Evolutionary conservation across 768 basidiomycete genomes (phyloP), one percentile per base, ranked within the genome.

Genomic region (Crepidotus variabilis): DNA sequence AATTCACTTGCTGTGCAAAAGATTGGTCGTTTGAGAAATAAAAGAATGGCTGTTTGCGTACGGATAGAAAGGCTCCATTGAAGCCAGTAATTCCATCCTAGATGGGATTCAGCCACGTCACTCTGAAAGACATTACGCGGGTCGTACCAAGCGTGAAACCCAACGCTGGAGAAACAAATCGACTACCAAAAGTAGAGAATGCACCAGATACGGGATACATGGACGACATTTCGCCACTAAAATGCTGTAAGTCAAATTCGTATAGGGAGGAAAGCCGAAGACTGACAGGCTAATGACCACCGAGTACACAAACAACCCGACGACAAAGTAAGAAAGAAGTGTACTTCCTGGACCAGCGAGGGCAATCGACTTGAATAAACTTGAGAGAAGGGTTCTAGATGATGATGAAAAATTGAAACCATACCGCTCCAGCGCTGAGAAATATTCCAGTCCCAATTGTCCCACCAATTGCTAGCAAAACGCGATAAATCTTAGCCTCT

Each of bases 361-460:
- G 4, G 78, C 75, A 24, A 86, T 76, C 3, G 83, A 76, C 78
- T 81, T 33, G 45, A n/a, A 43, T 34, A 28, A 24, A 23, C 33
- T 18, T 21, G 16, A 28, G n/a, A 20, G 32, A 13, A 18, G 21
- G 2, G 13, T 45, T 16, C 35, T n/a, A 51, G 24, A 50, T 8
- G n/a, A 32, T 2, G 3, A 4, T 49, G 35, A 36, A 20, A 36
- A 13, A 34, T 33, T 21, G 14, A 21, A 18, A 3, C 62, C 78
- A 43, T 52, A 80, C 80, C 49, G 79, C 77, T 48, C 82, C 84
- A 36, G 81, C 81, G 64, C 82, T 81, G 63, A 85, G 70, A 62
- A 85, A 85, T 45, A 85, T 82, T 50, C 83, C 82, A 1, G 80
- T 81, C n/a, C 81, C 81, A 39, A 82, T 83, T 0, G 81, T 84